Evolutionary conservation across 2,329 filamentous ascomycete species (phyloP).

Genomic region (Fusarium siculi): DNA sequence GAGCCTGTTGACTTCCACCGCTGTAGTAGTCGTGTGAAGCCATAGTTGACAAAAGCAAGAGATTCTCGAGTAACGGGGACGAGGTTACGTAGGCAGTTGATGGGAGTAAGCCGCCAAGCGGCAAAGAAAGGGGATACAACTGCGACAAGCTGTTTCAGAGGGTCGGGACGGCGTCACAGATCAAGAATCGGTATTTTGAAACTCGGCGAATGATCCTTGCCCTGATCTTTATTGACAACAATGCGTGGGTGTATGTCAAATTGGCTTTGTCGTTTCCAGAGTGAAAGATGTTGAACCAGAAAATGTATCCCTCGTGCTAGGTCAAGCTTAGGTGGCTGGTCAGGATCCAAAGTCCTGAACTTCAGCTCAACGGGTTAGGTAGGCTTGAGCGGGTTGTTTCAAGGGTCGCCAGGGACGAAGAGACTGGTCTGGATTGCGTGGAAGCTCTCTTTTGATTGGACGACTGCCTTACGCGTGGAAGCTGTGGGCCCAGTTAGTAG

Average conservation of each 20-base stretch:
- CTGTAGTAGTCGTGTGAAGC: conserved; percentile 74
- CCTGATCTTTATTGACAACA: neutral
- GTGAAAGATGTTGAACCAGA: conserved; percentile 11
- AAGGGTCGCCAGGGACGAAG: conserved; percentile 27
- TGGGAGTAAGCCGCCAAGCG: conserved; percentile 31
- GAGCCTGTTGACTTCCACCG: conserved; percentile 54
- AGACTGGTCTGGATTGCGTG: conserved; percentile 36
- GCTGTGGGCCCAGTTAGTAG: conserved; percentile 26
- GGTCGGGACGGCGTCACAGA: conserved; percentile 9
- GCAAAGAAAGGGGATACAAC: conserved; percentile 37
- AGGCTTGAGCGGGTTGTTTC: conserved; percentile 13
- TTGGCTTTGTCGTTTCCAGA: neutral
- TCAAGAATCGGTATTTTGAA: conserved; percentile 5
- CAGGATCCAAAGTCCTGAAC: conserved; percentile 20
- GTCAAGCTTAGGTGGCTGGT: conserved; percentile 31
- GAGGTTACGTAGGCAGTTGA: conserved; percentile 11
- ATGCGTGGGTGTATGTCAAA: neutral
- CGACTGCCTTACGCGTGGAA: conserved; percentile 27
- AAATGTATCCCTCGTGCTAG: conserved; percentile 8
- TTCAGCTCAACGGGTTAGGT: conserved; percentile 11
- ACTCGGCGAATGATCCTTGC: neutral
- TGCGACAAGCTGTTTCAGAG: conserved; percentile 28
- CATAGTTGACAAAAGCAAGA: conserved; percentile 54
- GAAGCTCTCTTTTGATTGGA: conserved; percentile 37
- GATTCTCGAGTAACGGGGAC: conserved; percentile 15